A percentile compares a stretch with the other conserved stretches of the same genome.
Evolutionary conservation across 169 alveolate genomes (phyloP).

Genomic region (Plasmodium chabaudi): DNA sequence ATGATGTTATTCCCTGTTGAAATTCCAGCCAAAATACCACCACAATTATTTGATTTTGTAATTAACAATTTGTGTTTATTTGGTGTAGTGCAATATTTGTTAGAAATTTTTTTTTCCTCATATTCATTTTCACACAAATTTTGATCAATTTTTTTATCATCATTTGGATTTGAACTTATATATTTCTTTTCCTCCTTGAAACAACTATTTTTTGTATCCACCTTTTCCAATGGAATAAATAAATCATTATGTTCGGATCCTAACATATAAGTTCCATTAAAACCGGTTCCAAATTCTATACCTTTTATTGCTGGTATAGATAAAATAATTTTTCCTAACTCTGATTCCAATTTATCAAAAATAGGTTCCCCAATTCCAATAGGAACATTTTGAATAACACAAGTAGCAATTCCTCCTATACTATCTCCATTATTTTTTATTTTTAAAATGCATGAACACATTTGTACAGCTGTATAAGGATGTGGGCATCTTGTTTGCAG

Average conservation of each 20-base stretch:
- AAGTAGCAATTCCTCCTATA: conserved; percentile 52
- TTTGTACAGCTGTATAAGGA: conserved; percentile 50
- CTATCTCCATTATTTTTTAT: conserved; percentile 42
- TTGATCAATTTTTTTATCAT: background rate
- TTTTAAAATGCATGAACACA: conserved; percentile 45
- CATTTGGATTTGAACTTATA: background rate
- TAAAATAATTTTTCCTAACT: conserved; percentile 40
- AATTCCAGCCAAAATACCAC: conserved; percentile 55
- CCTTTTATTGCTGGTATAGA: conserved; percentile 60
- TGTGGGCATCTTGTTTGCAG: conserved; percentile 69
- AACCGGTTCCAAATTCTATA: conserved; percentile 57
- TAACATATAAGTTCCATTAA: conserved; percentile 36
- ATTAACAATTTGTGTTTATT: background rate
- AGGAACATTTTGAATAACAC: conserved; percentile 31
- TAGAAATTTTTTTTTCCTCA: background rate
- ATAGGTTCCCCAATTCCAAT: conserved; percentile 54
- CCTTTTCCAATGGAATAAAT: conserved; percentile 2
- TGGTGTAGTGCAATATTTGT: background rate
- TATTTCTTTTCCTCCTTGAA: background rate
- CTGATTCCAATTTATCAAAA: conserved; percentile 57
- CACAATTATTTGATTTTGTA: conserved; percentile 48
- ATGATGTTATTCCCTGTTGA: conserved; percentile 55
- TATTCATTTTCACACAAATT: conserved; percentile 1
- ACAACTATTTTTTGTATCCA: background rate
- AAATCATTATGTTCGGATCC: conserved; percentile 60